Evolutionary conservation across 257 asterid species (phyloP), one percentile per base, ranked within the genome.

Genomic region (Solanum sparsipilum): DNA sequence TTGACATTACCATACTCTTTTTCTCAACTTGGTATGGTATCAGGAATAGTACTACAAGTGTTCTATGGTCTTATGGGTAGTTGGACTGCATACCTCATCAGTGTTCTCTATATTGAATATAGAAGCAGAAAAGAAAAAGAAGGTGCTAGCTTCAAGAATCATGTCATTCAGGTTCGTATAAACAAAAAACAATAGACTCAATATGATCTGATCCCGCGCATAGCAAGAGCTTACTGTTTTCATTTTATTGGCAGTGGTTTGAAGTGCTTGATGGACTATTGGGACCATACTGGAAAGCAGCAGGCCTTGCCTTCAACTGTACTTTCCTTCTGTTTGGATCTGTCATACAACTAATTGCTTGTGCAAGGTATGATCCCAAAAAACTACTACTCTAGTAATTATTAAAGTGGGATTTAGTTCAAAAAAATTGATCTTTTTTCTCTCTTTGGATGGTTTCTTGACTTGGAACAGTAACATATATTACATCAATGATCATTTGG

Each of bases 281-380:
- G 35, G 99, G 99, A 31, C 98, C 99, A 56, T 95, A 93, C 93
- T 97, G 99, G 99, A 97, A 97, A 92, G 99, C 98, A 25, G 85
- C 36, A 70, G 99, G 99, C 35, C 93, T 97, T 39, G 98, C 98
- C 82, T 97, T 97, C 91, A 97, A 97, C 93, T 97, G 99, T 93
- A 96, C 99, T 90, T 96, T 95, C 91, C 98, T 96, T 46, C 94
- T 96, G 15, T 95, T 96, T 89, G 99, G 99, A 89, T 97, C 99
- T 78, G 99, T 97, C 88, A 97, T 97, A 85, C 99, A 97, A 87
- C 98, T 97, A 87, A 97, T 97, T 25, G 99, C 95, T 48, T 97
- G 99, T 89, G 99, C 99, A 84, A 97, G 99, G 99, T 96, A 89
- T 44, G 52, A 46, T 46, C 20, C 56, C 20, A 46, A 46, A 13